These are phyloP conservation scores for Brassica rapa DNA, from an alignment of 345 rosid genomes.

Conservation along the genomic window DNA sequence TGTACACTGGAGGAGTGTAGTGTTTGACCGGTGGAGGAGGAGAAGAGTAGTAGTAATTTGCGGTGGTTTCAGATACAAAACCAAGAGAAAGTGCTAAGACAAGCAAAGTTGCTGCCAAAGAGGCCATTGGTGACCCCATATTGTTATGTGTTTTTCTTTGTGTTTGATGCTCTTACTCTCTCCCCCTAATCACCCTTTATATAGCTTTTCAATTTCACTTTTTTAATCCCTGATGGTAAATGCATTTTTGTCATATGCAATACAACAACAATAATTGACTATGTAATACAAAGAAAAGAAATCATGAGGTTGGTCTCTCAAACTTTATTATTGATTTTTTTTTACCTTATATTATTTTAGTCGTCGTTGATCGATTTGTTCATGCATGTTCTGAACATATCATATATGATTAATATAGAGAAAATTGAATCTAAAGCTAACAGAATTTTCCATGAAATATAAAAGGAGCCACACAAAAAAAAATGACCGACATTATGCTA, in stretches of 20 bases:
- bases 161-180: constrained; percentile 39
- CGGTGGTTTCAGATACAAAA: constrained; percentile 48
- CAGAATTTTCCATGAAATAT: not conserved
- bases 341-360: constrained; percentile 20
- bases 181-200: constrained; percentile 46
- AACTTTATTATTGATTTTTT: constrained; percentile 21
- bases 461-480: not conserved
- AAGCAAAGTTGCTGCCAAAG: constrained; percentile 50
- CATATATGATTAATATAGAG: constrained; percentile 7
- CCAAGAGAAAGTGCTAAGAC: constrained; percentile 48
- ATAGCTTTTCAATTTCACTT: constrained; percentile 45
- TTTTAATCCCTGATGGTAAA: constrained; percentile 10
- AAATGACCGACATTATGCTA: not conserved
- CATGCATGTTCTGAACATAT: constrained; percentile 28
- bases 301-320: not conserved
- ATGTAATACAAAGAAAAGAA: constrained; percentile 14
- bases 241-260: not conserved
- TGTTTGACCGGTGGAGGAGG: constrained; percentile 44
- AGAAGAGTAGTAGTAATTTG: constrained; percentile 46
- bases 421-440: constrained; percentile 28
- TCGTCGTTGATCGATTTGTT: constrained; percentile 25
- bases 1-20: constrained; percentile 35
- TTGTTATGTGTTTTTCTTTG: constrained; percentile 16
- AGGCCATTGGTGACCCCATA: constrained; percentile 60
- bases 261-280: constrained; percentile 5